A percentile compares a stretch with the other conserved stretches of the same genome.
These are phyloP conservation scores for Naganishia sp. DNA, from an alignment of 1,284 basidiomycete species.

Conservation along the genomic window DNA sequence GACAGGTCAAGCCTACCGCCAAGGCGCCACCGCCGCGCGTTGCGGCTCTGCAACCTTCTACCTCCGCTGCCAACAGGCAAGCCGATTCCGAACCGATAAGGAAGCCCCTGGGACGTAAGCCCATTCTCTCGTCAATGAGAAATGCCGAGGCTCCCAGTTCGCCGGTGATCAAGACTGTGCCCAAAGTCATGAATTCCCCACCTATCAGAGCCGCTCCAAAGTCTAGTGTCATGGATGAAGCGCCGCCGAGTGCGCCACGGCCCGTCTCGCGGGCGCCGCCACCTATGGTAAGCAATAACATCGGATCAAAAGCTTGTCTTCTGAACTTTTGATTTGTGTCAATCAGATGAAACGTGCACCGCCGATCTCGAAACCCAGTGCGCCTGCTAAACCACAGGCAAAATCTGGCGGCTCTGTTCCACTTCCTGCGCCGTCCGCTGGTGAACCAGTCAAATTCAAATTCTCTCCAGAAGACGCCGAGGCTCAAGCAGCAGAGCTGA, in stretches of 20 bases:
- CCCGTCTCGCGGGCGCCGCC: constrained; percentile 28
- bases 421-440: constrained; percentile 57
- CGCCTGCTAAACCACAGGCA: constrained; percentile 27
- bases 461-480: constrained; percentile 93
- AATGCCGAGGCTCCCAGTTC: constrained; percentile 8
- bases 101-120: constrained; percentile 9
- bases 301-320: neutral
- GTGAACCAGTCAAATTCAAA: constrained; percentile 88
- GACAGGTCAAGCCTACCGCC: constrained; percentile 59
- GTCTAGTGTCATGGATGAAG: constrained; percentile 34
- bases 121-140: constrained; percentile 9
- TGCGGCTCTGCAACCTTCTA: constrained; percentile 54
- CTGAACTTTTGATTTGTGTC: neutral
- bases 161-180: neutral
- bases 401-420: constrained; percentile 54
- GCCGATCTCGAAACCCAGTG: neutral
- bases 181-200: constrained; percentile 35
- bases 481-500: constrained; percentile 68
- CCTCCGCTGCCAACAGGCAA: constrained; percentile 45
- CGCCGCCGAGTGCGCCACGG: constrained; percentile 30
- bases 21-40: constrained; percentile 62
- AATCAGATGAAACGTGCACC: constrained; percentile 13
- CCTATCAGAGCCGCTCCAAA: constrained; percentile 41
- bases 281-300: constrained; percentile 24
- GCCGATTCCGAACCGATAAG: neutral